Percentiles rank a stretch among this genome's conserved stretches.
phyloP scores from a whole-genome alignment of 495 filamentous ascomycete species.

The Penicilliopsis zonata region DNA sequence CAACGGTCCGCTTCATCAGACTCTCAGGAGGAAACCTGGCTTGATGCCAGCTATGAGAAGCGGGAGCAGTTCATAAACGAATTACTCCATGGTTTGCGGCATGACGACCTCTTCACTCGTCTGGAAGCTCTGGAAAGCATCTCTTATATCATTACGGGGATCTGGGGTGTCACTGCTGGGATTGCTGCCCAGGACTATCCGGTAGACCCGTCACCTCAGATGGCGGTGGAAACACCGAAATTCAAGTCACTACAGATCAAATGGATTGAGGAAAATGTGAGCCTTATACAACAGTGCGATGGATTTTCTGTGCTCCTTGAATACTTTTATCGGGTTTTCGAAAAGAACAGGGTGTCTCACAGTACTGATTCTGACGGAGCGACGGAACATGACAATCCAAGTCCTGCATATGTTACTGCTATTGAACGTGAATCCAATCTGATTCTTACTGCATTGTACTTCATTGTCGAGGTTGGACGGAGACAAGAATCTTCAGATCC shows the following conservation, averaged over 20 bases:
- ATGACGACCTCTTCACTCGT: constrained; percentile 39
- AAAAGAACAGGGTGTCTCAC: constrained; percentile 24
- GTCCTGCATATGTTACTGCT: constrained; percentile 21
- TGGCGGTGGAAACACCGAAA: constrained; percentile 26
- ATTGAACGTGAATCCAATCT: constrained; percentile 36
- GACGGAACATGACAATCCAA: constrained; percentile 19
- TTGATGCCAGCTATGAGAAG: constrained; percentile 30
- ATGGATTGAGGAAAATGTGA: constrained; percentile 55
- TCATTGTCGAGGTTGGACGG: constrained; percentile 57
- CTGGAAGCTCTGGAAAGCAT: constrained; percentile 61
- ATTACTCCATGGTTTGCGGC: constrained; percentile 27
- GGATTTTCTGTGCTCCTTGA: constrained; percentile 49
- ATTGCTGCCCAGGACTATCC: constrained; percentile 17
- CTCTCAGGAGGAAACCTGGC: constrained; percentile 33
- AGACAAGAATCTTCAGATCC: constrained; percentile 21
- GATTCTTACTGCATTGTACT: constrained; percentile 54
- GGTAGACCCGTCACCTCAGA: constrained; percentile 9
- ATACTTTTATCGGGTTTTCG: constrained; percentile 46
- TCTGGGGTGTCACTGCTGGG: constrained; percentile 66
- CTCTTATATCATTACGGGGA: constrained; percentile 64
- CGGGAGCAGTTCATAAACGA: constrained; percentile 32
- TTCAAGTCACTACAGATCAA: constrained; percentile 49
- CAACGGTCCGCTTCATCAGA: constrained; percentile 20
- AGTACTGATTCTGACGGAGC: constrained; percentile 18
- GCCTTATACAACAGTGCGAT: constrained; percentile 44